phyloP scores from a whole-genome alignment of 345 rosid genomes.

The Camelina laxa region DNA sequence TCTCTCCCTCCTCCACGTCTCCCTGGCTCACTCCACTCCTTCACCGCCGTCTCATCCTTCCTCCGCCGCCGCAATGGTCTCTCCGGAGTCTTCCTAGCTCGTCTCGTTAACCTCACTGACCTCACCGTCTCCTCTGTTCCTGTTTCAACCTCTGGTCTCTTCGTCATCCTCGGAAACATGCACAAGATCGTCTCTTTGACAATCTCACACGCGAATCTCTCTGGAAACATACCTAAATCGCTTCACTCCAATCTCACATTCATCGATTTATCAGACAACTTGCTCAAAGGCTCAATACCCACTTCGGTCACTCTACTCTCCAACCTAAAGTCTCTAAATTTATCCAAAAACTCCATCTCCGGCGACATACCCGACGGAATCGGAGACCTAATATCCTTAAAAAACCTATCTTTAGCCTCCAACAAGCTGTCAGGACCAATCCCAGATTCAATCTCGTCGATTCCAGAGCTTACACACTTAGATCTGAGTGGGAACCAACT shows the following conservation, averaged over 20 bases:
- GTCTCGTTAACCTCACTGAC: conserved; percentile 75
- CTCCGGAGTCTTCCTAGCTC: conserved; percentile 73
- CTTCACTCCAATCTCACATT: conserved; percentile 60
- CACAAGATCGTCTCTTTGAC: conserved; percentile 59
- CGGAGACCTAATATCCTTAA: conserved; percentile 73
- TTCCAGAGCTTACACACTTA: conserved; percentile 67
- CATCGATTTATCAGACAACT: conserved; percentile 78
- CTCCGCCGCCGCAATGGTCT: conserved; percentile 66
- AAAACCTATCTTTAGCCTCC: conserved; percentile 69
- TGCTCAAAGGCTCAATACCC: conserved; percentile 73
- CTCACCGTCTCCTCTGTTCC: conserved; percentile 67
- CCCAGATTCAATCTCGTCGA: conserved; percentile 78
- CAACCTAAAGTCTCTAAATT: conserved; percentile 63
- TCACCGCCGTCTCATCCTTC: conserved; percentile 67
- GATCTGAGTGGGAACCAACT: conserved; percentile 92
- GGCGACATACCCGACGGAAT: conserved; percentile 70
- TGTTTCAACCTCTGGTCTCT: conserved; percentile 70
- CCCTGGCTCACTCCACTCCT: conserved; percentile 68
- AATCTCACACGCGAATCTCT: conserved; percentile 68
- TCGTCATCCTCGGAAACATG: conserved; percentile 78
- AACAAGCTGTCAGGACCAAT: conserved; percentile 83
- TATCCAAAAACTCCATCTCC: conserved; percentile 63
- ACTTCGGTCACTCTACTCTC: conserved; percentile 69
- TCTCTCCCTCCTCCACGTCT: conserved; percentile 56
- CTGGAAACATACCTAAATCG: conserved; percentile 67